Evolutionary conservation across 2,329 filamentous ascomycete species (phyloP), one percentile per base, ranked within the genome.

Genomic region (Sclerotinia glacialis): DNA sequence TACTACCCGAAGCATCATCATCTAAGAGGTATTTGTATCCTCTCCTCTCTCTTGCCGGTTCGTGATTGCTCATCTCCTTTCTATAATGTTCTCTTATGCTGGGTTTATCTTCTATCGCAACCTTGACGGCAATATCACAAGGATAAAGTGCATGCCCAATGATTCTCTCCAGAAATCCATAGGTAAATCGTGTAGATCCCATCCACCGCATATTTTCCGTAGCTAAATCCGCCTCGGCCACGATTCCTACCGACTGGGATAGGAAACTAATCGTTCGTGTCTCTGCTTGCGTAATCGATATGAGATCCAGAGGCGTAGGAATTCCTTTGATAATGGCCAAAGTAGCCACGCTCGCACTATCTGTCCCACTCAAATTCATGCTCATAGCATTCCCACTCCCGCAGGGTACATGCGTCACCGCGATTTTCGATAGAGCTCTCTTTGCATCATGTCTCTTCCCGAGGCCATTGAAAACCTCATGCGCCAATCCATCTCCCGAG

Each of bases 171-270:
- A 96, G 76, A 69, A 97, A 87, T 8, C 95, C 95, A 74, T 89
- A 89, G 0, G 91, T 93, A 74, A 99, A 99, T 64, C 95, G 86
- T 40, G 87, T 83, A 58, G 85, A 84, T 23, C 95, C 95, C 89
- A 99, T 93, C 93, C 94, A 98, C 53, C 95, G 88, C 69, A 98
- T 79, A 74, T 96, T 82, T 74, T 99, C 95, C 0, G 95, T 99
- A 2, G 86, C 93, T 16, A 99, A 82, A 77, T 99, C 95, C 59
- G 86, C 86, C 75, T 98, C 95, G 1, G 95, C 95, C 47, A 98
- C 86, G 68, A 98, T 90, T 28, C 95, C 95, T 34, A 97, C 84
- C 0, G 91, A 85, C 77, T 98, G 95, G 12, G 92, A 97, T 53
- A 98, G 83, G 79, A 98, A 98, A 23, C 92, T 97, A 34, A 98